Percentiles rank a stretch among this genome's conserved stretches.
Evolutionary conservation across 495 filamentous ascomycete species (phyloP).

Genomic region (Articulospora tetracladia): DNA sequence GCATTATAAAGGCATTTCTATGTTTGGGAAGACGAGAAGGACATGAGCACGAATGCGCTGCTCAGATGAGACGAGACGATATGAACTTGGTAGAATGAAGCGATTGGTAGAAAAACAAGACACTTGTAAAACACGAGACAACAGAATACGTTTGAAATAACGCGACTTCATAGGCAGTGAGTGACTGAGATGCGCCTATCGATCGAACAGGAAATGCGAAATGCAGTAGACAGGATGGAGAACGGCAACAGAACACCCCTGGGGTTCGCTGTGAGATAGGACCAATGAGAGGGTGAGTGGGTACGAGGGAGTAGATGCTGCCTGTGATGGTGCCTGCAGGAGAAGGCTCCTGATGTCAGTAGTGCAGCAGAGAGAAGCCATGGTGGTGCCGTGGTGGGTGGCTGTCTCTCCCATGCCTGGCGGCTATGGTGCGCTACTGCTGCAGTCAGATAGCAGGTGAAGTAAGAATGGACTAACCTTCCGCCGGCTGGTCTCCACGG

Average conservation of each 20-base stretch:
- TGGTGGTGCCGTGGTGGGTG: neutral
- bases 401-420: neutral
- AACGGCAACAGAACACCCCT: neutral
- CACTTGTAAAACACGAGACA: neutral
- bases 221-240: neutral
- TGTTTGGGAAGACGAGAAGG: neutral
- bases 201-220: neutral
- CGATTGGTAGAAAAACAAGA: neutral
- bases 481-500: neutral
- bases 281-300: neutral
- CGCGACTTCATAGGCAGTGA: neutral
- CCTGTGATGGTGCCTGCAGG: neutral
- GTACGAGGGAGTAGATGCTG: neutral
- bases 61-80: neutral
- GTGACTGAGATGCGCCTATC: neutral
- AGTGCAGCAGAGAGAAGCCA: neutral
- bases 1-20: neutral
- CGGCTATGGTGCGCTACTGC: conserved; percentile 17
- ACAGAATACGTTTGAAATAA: neutral
- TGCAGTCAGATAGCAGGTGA: conserved; percentile 11
- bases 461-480: neutral
- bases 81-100: neutral
- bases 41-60: neutral
- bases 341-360: neutral
- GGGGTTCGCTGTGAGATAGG: neutral